These are phyloP conservation scores for Cryptosporidium meleagridis DNA, from an alignment of 169 alveolate species.

Conservation along the genomic window DNA sequence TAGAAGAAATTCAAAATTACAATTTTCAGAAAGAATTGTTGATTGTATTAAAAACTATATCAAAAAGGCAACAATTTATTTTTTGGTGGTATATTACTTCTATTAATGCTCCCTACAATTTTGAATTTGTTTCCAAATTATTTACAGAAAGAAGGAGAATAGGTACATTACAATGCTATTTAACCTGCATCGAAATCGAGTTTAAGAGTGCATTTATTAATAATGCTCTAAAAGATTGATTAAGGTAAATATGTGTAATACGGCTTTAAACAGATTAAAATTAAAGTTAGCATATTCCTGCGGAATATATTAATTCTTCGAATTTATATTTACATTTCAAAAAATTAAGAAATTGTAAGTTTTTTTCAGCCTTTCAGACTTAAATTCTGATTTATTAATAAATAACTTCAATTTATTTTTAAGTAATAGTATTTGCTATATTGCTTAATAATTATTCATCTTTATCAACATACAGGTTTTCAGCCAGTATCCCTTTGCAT, in stretches of 20 bases:
- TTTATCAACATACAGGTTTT: background rate
- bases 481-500: background rate
- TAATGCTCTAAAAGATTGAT: background rate
- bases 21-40: slow-evolving; percentile 6
- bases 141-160: slow-evolving; percentile 14
- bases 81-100: slow-evolving; percentile 26
- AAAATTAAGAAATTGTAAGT: too few species aligned
- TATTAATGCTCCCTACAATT: background rate
- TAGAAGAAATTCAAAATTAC: background rate
- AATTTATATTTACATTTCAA: too few species aligned
- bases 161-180: slow-evolving; percentile 24
- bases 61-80: slow-evolving; percentile 8
- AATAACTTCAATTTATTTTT: too few species aligned
- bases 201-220: background rate
- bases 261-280: too few species aligned
- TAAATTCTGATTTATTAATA: too few species aligned
- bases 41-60: background rate
- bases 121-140: slow-evolving; percentile 4
- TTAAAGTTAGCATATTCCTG: background rate
- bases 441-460: background rate
- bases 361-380: too few species aligned
- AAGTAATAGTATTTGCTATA: background rate
- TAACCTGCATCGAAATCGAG: slow-evolving; percentile 25
- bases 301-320: background rate
- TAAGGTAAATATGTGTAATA: background rate